Conservation (phyloP, 2,329 filamentous ascomycete genomes). For the Fusarium sp. region DNA sequence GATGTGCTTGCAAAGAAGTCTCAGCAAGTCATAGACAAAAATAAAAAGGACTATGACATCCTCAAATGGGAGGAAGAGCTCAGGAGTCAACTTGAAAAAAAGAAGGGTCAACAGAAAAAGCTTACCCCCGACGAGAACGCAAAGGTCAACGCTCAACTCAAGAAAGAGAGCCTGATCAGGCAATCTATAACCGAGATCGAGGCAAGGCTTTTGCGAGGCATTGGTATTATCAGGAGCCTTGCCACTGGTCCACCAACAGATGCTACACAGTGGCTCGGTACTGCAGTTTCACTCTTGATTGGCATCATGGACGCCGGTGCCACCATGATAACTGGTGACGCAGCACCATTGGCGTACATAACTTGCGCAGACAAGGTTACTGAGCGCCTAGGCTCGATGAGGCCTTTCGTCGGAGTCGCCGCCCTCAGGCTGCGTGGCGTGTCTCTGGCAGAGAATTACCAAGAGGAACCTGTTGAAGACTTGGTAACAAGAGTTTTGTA, state of each 20-base stretch:
- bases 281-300: conserved; percentile 80
- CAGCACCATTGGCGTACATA: conserved; percentile 82
- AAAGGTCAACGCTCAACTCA: conserved; percentile 91
- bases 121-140: conserved; percentile 88
- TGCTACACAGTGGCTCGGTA: conserved; percentile 87
- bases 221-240: conserved; percentile 86
- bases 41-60: conserved; percentile 93
- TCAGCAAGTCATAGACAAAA: conserved; percentile 80
- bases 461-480: conserved; percentile 84
- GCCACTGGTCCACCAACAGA: conserved; percentile 91
- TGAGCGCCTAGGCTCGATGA: conserved; percentile 77
- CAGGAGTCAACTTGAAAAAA: conserved; percentile 86
- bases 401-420: conserved; percentile 88
- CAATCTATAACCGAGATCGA: conserved; percentile 77
- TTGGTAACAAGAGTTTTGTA: conserved; percentile 92
- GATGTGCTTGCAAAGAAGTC: conserved; percentile 91
- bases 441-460: conserved; percentile 77
- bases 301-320: conserved; percentile 83
- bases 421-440: conserved; percentile 84
- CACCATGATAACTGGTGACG: conserved; percentile 83
- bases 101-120: conserved; percentile 92
- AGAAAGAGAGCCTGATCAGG: conserved; percentile 86
- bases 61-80: conserved; percentile 98
- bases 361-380: conserved; percentile 82
- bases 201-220: conserved; percentile 80